Base-by-base conservation (phyloP, 1,284 basidiomycete genomes). In the Xerocomus cyaneibrunnescens region DNA sequence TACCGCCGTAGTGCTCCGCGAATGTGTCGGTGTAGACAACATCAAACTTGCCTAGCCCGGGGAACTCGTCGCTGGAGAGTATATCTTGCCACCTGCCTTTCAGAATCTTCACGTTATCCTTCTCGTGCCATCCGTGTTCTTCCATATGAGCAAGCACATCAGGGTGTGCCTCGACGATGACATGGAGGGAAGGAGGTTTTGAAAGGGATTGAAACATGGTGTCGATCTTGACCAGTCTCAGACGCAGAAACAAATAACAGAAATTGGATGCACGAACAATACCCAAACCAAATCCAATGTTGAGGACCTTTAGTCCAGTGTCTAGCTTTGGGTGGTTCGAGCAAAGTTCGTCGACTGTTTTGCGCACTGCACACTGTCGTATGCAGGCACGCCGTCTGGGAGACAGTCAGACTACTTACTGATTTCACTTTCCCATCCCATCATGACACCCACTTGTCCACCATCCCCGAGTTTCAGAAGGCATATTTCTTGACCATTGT, bases 1-100 rank as follows among this genome's bases (percentile, higher is more conserved):
- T 52, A 85, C 86, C 84, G 55, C 77, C 70, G 63, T 97, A 98
- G 47, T 89, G 82, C 68, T 98, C 94, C 0, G 90, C 88, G 70
- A 97, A 97, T 0, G 94, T 94, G 67, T 98, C 96, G n/a, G 91
- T 94, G 68, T 97, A 98, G 34, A 98, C 72, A 10, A 89, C 83
- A 63, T 98, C 94, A 62, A 96, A 98, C 0, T 85, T 88, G 25
- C 86, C 83, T 19, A 78, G 68, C 34, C 62, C 70, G 14, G 83
- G 73, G 9, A 86, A 69, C 36, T 81, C 76, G 13, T 83, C 76
- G 40, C 70, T 74, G 25, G 81, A 77, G 31, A 92, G 68, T 62
- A 85, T 86, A 60, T 95, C 90, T 73, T 97, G 93, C 94, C 94
- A 98, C 67, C 87, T 87, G 0, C 93, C 92, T 68, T 93, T 86